phyloP scores from a whole-genome alignment of 805 yeast species.

The Tetrapisispora iriomotensis region DNA sequence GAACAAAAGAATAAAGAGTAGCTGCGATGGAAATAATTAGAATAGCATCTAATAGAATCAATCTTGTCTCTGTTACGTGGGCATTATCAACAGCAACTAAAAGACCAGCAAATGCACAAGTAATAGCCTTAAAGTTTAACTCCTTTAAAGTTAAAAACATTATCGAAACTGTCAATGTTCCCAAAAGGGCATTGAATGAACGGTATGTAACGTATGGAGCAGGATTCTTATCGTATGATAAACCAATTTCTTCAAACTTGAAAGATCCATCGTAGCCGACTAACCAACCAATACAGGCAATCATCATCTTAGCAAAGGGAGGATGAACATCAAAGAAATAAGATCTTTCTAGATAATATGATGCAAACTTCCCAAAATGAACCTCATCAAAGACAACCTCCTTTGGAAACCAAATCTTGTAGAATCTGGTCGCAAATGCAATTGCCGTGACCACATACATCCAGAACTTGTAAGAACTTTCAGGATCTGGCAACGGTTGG shows the following conservation, averaged over 20 bases:
- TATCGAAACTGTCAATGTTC: conserved; percentile 72
- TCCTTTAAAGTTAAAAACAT: conserved; percentile 81
- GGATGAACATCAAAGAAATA: conserved; percentile 97
- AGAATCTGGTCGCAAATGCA: conserved; percentile 60
- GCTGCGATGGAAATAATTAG: conserved; percentile 74
- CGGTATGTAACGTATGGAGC: conserved; percentile 85
- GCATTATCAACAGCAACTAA: conserved; percentile 83
- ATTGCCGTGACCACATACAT: conserved; percentile 51
- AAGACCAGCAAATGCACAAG: conserved; percentile 67
- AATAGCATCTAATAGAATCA: conserved; percentile 87
- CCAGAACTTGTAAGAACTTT: conserved; percentile 36
- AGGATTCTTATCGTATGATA: conserved; percentile 61
- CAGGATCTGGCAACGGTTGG: conserved; percentile 20
- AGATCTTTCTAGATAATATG: conserved; percentile 78
- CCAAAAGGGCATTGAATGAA: conserved; percentile 67
- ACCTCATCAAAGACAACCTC: conserved; percentile 83
- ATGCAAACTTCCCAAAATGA: conserved; percentile 78
- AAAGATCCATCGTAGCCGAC: conserved; percentile 87
- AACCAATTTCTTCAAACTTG: conserved; percentile 86
- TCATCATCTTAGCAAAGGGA: conserved; percentile 88
- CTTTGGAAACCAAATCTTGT: conserved; percentile 50
- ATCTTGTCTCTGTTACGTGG: conserved; percentile 80
- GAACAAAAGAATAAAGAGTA: conserved; percentile 68
- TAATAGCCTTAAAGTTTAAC: conserved; percentile 65
- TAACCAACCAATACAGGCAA: conserved; percentile 83